phyloP scores from a whole-genome alignment of 1,139 yeast species.

The Saccharomyces hybrid region DNA sequence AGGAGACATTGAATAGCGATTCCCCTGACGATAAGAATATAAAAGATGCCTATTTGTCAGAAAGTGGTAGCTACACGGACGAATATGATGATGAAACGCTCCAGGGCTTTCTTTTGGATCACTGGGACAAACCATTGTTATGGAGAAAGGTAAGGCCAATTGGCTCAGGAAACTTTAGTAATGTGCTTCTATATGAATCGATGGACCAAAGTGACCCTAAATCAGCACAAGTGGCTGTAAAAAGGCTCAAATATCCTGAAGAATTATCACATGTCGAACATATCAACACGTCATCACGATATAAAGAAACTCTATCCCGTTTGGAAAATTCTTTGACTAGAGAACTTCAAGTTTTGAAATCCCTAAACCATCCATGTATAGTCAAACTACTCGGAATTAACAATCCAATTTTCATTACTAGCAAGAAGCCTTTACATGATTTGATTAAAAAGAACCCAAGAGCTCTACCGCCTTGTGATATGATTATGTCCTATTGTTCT shows the following conservation, averaged over 20 bases:
- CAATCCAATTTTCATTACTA: slow-evolving; percentile 21
- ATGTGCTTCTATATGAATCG: slow-evolving; percentile 42
- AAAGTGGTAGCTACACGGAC: slow-evolving; percentile 13
- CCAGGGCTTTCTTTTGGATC: slow-evolving; percentile 24
- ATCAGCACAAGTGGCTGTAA: slow-evolving; percentile 32
- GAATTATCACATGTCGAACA: slow-evolving; percentile 14
- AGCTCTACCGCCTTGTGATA: slow-evolving; percentile 34
- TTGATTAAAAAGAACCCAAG: slow-evolving; percentile 8
- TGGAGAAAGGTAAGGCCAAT: slow-evolving; percentile 34
- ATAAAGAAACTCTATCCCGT: slow-evolving; percentile 38
- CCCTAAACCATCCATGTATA: slow-evolving; percentile 38
- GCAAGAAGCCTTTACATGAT: slow-evolving; percentile 23
- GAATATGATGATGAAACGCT: slow-evolving; percentile 13
- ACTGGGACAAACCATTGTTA: slow-evolving; percentile 15
- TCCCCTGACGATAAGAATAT: too few relatives aligned
- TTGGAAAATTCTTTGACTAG: slow-evolving; percentile 65
- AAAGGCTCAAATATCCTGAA: slow-evolving; percentile 31
- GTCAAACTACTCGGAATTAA: slow-evolving; percentile 36
- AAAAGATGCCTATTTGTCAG: background rate
- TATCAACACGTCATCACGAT: slow-evolving; percentile 16
- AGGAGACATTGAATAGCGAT: slow-evolving; percentile 13
- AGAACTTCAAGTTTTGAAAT: slow-evolving; percentile 59
- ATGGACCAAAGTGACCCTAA: slow-evolving; percentile 15
- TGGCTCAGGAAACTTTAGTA: slow-evolving; percentile 57
- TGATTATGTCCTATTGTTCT: slow-evolving; percentile 66